Base-by-base conservation (phyloP, 2,329 filamentous ascomycete genomes). In the Leptographium lundbergii region DNA sequence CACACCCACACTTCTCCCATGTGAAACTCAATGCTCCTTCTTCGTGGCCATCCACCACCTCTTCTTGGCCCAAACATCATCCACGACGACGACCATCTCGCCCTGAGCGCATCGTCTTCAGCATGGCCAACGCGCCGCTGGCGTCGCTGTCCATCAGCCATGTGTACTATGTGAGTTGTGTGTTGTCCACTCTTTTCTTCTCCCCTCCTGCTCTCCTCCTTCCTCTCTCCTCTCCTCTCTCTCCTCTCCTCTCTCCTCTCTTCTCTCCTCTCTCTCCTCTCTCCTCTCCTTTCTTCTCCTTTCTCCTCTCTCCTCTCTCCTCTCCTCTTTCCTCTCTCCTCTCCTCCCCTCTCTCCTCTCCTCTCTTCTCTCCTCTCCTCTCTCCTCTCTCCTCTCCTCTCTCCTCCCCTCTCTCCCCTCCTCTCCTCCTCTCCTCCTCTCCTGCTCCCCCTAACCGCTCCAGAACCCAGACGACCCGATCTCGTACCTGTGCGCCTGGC, bases 141-240 rank as follows among this genome's bases (percentile, higher is more conserved):
- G 90, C 91, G 57, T 97, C 92, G 27, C 81, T 99, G 61, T 96
- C 92, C 57, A 76, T 99, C 65, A 97, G 92, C 14, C 92, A 97
- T 75, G 91, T 97, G 66, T 89, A 94, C 76, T 97, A 97, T 79
- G 91, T 95, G 75, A 69, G 83, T 72, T 13, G 2, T 9, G 19
- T 11, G 9, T 13, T 11, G 9, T 13, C 10, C 34, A 2, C 5
- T 36, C 4, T 32, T 9, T 14, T 47, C 13, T 51, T 24, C 54
- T 36, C 36, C 24, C 32, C 45, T 50, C 22, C 13, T 36, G 50
- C 24, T 48, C 45, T 50, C 22, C 13, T 22, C 6, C 13, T 52
- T n/a, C 7, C 39, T n/a, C 17, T 25, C 19, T 34, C 17, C 19
- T 17, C n/a, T 19, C 13, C 22, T 39, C 9, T 57, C 7, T 42